Evolutionary conservation across 768 basidiomycete genomes (phyloP), one percentile per base, ranked within the genome.

Genomic region (Trichaptum fuscoviolaceum): DNA sequence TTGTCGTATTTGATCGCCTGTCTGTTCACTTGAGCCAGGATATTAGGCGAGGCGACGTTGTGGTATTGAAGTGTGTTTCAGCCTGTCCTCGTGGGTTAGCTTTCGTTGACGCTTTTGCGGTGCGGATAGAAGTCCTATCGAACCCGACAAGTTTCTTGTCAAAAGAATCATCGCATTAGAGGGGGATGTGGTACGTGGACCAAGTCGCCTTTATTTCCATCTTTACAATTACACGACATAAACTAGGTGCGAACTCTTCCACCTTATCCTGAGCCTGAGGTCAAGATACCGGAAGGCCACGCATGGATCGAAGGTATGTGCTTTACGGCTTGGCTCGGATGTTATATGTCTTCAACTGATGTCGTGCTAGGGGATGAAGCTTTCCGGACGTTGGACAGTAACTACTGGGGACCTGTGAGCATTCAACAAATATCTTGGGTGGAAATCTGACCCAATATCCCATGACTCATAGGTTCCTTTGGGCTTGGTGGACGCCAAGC

Each of bases 221-320:
- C 27, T 24, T 7, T 25, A 57, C 25, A 23, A 36, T 12, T 42
- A 64, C 23, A 63, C 27, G 23, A 20, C 15, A 20, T 26, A 17
- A 15, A 64, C 34, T 42, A 77, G 76, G 72, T 92, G 0, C 82
- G 83, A 69, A 89, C 91, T 3, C 77, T 90, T n/a, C 85, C 89
- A 24, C 89, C 90, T 3, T 89, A 87, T 70, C 85, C 86, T 0
- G 81, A 84, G 23, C 65, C 77, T 4, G 79, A 85, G 66, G 83
- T 87, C 8, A 72, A 67, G 27, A 75, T 92, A 36, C 90, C 90
- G 3, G 67, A 77, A 70, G 88, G 88, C 0, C 86, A 91, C 67
- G 79, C 86, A 57, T 92, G 91, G 91, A 82, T 92, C 63, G 90
- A 92, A 83, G 90, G 88, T 86, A 63, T 63, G 79, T 64, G 34